These are phyloP conservation scores for Stygiomarasmius scandens DNA, from an alignment of 1,284 basidiomycete genomes.

Conservation along the genomic window DNA sequence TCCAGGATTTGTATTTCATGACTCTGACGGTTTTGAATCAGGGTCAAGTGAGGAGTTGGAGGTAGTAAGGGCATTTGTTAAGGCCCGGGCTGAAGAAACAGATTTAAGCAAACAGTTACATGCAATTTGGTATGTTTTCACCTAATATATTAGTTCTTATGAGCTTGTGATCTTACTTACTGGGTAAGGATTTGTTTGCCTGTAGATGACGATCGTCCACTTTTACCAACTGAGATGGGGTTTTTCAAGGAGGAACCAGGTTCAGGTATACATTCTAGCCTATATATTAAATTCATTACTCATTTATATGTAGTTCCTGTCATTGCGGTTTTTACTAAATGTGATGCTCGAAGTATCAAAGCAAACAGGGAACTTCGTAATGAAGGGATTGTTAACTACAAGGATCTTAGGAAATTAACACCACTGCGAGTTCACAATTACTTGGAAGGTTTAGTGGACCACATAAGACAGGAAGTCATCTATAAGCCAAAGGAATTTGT, in stretches of 20 bases:
- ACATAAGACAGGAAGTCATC: no score
- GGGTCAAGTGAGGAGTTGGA: conserved; percentile 23
- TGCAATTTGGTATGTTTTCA: conserved; percentile 27
- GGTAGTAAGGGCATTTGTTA: conserved; percentile 24
- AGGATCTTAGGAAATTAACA: no score
- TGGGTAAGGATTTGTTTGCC: conserved; percentile 11
- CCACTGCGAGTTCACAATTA: no score
- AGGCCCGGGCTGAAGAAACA: conserved; percentile 1
- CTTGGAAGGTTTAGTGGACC: no score
- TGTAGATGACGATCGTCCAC: conserved; percentile 11
- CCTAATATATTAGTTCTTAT: no score
- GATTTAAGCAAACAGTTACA: conserved; percentile 21
- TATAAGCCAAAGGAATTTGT: no score
- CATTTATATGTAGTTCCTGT: conserved; percentile 7
- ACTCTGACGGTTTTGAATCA: no score
- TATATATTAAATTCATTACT: no score
- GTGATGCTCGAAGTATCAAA: conserved; percentile 8
- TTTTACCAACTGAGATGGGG: no score
- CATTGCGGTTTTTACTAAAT: conserved; percentile 16
- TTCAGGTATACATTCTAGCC: background rate
- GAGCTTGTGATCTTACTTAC: no score
- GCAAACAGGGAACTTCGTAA: conserved; percentile 9
- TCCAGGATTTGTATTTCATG: no score
- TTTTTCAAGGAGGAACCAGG: conserved; percentile 9
- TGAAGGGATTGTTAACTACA: background rate